Base-by-base conservation (phyloP, 306 rosid genomes). In the Prunus campanulata region DNA sequence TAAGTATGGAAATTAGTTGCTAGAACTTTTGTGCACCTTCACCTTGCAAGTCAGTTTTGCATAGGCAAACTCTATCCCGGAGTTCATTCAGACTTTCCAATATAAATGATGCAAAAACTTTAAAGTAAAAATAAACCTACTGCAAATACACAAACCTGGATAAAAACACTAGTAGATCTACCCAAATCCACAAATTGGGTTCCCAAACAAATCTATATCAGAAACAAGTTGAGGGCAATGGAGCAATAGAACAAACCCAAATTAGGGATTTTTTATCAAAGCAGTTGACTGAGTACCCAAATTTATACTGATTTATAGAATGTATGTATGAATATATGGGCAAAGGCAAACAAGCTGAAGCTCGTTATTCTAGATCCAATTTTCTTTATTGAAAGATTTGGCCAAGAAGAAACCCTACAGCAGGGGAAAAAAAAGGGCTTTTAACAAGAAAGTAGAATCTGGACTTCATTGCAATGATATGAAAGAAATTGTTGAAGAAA, bases 331-430 rank as follows among this genome's bases (percentile, higher is more conserved):
- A 12, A 68, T 22, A 30, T 46, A 67, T 3, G 22, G n/a, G 7
- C 2, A 46, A 13, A 46, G n/a, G 7, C 1, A 46, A 13, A 6
- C 6, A 22, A 20, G 69, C 20, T 2, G n/a, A 66, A 11, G 9
- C 4, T 20, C 18, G 13, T 3, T 12, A 66, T 20, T 42, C 30
- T 13, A 22, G 72, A 68, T 46, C 14, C 55, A 47, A 46, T 4
- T 47, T 22, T 6, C 56, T 8, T 22, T 6, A 29, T 6, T 11
- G 49, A 8, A 35, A 9, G 25, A 65, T 64, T 64, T 64, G 24
- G 49, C n/a, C 48, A 11, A 51, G 27, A 50, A 16, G 50, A 54
- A 71, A 71, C 52, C 74, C 75, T 55, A 55, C 39, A 71, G 8
- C 46, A 39, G 2, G 44, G 9, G 1, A 20, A 2, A 39, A 19